Percentiles rank a stretch among this genome's conserved stretches.
Evolutionary conservation across 2,329 filamentous ascomycete genomes (phyloP).

Genomic region (Ascochyta fabae): DNA sequence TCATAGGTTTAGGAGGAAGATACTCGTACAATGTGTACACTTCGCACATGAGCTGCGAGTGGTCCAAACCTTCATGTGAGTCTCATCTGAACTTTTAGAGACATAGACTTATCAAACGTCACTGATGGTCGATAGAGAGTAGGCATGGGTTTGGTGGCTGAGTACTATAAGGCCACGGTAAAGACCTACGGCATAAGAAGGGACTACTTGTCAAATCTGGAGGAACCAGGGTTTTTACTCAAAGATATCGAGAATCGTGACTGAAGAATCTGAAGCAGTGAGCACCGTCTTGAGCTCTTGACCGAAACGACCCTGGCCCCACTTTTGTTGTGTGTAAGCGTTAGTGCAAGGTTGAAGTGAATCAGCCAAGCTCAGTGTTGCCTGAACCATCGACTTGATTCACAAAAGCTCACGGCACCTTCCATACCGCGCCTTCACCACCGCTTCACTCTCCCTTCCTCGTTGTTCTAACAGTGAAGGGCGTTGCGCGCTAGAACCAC

Average conservation of each 20-base stretch:
- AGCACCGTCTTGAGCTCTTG: conserved; percentile 1
- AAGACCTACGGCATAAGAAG: not conserved
- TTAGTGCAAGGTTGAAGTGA: conserved; percentile 27
- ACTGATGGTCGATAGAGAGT: not conserved
- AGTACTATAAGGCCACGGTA: not conserved
- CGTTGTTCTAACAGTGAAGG: not conserved
- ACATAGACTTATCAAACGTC: too few relatives aligned
- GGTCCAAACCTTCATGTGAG: not conserved
- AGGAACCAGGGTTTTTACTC: not conserved
- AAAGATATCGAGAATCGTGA: not conserved
- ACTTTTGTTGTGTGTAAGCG: conserved; percentile 17
- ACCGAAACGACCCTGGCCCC: conserved; percentile 3
- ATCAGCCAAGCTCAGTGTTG: conserved; percentile 38
- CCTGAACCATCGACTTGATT: conserved; percentile 40
- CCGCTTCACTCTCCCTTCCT: conserved; percentile 8
- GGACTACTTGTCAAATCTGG: not conserved
- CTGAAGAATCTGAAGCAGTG: not conserved
- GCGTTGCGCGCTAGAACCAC: conserved; percentile 5
- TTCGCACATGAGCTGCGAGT: too few relatives aligned
- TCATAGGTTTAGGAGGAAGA: conserved; percentile 5
- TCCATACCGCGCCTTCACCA: conserved; percentile 26
- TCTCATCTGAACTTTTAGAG: not conserved
- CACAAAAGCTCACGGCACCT: conserved; percentile 38
- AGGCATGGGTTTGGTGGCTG: not conserved
- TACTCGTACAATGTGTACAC: not conserved